Conservation (phyloP, 2,329 filamentous ascomycete species). For the Botrytis hyacinthi region DNA sequence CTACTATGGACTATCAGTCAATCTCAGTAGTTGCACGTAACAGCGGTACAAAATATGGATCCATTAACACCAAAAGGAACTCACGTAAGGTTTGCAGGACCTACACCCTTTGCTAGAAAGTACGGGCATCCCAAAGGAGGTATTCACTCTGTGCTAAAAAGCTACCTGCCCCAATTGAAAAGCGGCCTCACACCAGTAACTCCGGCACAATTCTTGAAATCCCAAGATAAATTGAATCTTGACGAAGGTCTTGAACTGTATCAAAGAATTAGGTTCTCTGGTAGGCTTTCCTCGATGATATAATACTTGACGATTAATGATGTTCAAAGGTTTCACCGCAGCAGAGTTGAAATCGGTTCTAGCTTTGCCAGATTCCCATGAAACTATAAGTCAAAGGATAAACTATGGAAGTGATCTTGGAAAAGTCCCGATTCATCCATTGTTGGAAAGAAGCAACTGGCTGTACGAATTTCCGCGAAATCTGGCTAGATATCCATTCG, state of each 20-base stretch:
- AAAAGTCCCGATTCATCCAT: neutral
- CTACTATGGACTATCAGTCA: neutral
- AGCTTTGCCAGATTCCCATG: constrained; percentile 3
- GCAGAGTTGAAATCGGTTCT: constrained; percentile 7
- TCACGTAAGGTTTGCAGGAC: neutral
- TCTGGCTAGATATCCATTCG: neutral
- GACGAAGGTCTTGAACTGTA: neutral
- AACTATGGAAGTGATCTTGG: neutral
- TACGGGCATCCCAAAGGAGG: constrained; percentile 7
- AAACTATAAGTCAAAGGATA: neutral
- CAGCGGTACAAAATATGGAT: neutral
- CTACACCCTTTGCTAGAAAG: constrained; percentile 4
- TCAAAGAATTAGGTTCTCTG: constrained; percentile 8
- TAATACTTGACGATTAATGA: neutral
- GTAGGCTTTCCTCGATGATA: neutral
- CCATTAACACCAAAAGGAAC: neutral
- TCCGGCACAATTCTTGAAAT: neutral
- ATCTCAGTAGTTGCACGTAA: neutral
- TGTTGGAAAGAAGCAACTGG: neutral
- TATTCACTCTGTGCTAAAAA: neutral
- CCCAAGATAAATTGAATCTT: neutral
- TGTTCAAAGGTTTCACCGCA: constrained; percentile 1
- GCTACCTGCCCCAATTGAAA: neutral
- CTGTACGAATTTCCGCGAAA: neutral
- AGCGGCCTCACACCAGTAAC: constrained; percentile 7